Evolutionary conservation across 768 basidiomycete genomes (phyloP), one percentile per base, ranked within the genome.

Genomic region (Galerina sulciceps): DNA sequence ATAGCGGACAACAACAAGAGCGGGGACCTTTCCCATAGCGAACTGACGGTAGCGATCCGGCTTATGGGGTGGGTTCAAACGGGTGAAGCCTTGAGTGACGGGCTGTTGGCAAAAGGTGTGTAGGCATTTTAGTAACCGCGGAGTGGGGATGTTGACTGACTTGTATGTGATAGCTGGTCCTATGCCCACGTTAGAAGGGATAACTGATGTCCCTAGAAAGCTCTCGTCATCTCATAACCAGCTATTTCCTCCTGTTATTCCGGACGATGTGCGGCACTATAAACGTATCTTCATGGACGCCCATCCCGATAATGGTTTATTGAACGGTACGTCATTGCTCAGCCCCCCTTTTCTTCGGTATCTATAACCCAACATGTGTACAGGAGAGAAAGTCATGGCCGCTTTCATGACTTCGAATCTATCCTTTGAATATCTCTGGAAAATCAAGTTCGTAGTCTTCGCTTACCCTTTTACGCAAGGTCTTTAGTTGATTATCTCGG

Each of bases 41-140:
- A 82, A 41, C 79, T 88, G 59, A 83, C 83, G 31, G 75, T 83
- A 44, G 87, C 86, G 13, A 73, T 88, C 48, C 69, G 89, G 53
- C 69, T 90, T 34, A 87, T 90, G 60, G 87, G 85, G 3, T 85
- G 85, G 79, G 82, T 85, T 3, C 90, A 90, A 71, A 76, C 77
- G 36, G 86, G 77, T 35, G 76, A 76, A 63, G 64, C 67, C 10
- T 68, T 82, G 18, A 70, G 70, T 17, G 76, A 77, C 40, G 73
- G 74, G 26, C 65, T 85, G 57, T 68, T 81, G 31, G 67, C 69
- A 2, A 78, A 73, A 71, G 66, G 88, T 89, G 57, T 65, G 85
- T 76, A 13, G 44, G 26, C 15, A 14, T 34, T 36, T 17, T 20
- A 47, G 31, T 11, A 34, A 42, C 18, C 15, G 34, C 15, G 36